Base-by-base conservation (phyloP, 2,329 filamentous ascomycete genomes). In the Malbranchea cinnamomea region DNA sequence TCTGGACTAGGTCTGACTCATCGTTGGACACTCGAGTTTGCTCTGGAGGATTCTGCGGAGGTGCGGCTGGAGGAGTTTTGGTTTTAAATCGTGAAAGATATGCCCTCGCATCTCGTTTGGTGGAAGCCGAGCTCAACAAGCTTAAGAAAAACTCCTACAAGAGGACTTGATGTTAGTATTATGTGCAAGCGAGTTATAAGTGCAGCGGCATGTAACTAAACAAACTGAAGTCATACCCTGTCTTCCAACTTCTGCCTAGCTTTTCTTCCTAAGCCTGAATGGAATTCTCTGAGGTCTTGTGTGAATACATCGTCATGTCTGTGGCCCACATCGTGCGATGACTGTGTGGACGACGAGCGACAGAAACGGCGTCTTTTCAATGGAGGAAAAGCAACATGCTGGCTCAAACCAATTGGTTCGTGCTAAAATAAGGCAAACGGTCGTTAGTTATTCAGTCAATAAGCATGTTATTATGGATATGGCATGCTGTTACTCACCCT, bases 41-140 rank as follows among this genome's bases (percentile, higher is more conserved):
- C 46, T 34, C 44, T 47, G 52, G 50, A 43, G 41, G 46, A 39
- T 43, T 38, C 43, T 12, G 45, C 54, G 35, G 43, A 44, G 28
- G 40, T 38, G 32, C 46, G 52, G 39, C 46, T 52, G 42, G 50
- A 44, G n/a, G 41, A 11, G 42, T 46, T 30, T 49, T 37, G 6
- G 59, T 56, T 28, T 72, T 75, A 51, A 94, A 92, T 37, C 83
- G 85, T 43, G 89, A 78, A 10, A 98, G 67, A 49, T 94, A 98
- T 21, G 81, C 75, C 54, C 80, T 85, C 27, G 85, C 84, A 59
- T 98, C 89, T 44, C 89, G 74, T 55, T 85, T 92, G 0, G 87
- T 94, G 4, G 85, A 80, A 7, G 84, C 83, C 11, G 85, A 83
- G 46, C 81, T 82, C 18, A 98, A 64, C 3, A 95, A 71, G 10